Base-by-base conservation (phyloP, 2,329 filamentous ascomycete genomes). In the Teratosphaeriaceae sp. region DNA sequence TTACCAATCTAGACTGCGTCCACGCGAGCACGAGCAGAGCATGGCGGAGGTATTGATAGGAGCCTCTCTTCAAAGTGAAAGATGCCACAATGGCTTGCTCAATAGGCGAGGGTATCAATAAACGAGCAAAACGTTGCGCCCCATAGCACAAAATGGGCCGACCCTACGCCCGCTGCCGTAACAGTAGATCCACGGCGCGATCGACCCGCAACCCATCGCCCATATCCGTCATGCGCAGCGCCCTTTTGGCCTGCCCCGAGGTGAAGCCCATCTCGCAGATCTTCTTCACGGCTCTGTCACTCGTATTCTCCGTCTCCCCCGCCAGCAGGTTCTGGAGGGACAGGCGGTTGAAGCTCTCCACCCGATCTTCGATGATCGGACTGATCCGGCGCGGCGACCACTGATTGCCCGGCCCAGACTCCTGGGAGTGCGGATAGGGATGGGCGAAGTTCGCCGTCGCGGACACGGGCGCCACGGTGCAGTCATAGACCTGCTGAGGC, bases 181-280 rank as follows among this genome's bases (percentile, higher is more conserved):
- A 54, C 48, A 82, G 61, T 44, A 79, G 54, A 45, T 77, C 71
- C 18, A 81, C 71, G 0, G 79, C 79, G 3, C 72, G 69, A 51
- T 79, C 70, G 8, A 76, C 67, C 44, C 79, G 66, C 48, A 82
- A 63, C 1, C 76, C 76, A 49, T 79, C 74, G 0, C 78, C 79
- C 12, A 70, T 71, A 56, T 82, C 79, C 4, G 78, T 82, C 51
- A 73, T 69, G 30, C 72, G 70, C 15, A 82, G 61, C 15, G 79
- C 79, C 53, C 73, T 70, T 45, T 73, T 71, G 6, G 77, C 78
- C 48, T 78, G 69, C 15, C 70, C 68, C 13, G 71, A 63, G 6
- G 68, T 68, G 50, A 82, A 82, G 0, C 79, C 79, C 58, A 82
- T 75, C 26, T 78, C 72, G 4, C 80, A 74, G 43, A 82, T 74